Evolutionary conservation across 148 eudicot genomes (phyloP), one percentile per base, ranked within the genome.

Genomic region (Vaccinium corymbosum): DNA sequence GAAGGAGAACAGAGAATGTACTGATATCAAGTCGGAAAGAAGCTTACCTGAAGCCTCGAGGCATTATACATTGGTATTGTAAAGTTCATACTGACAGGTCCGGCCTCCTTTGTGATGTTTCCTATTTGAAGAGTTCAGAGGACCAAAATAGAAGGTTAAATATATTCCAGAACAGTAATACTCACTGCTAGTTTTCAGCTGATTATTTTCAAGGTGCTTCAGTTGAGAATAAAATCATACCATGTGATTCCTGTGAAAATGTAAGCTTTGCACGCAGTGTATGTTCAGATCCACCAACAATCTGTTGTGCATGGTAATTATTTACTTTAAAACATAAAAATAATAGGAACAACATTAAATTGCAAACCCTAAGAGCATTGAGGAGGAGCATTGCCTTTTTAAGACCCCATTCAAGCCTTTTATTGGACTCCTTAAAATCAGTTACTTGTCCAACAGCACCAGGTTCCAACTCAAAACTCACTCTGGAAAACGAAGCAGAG

Each of bases 31-130:
- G 70, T 66, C 11, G 51, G 68, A 35, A 72, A 52, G 32, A 81
- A 73, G 15, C 80, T 84, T 89, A 94, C 99, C 97, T 96, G 98
- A 84, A 97, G 95, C 88, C 94, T 92, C 78, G 98, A 97, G 83
- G 94, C 91, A 85, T 97, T 97, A 89, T 91, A 92, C 99, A 94
- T 97, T 14, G 99, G 98, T 84, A 97, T 97, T 56, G 97, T 97
- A 86, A 97, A 97, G 78, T 93, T 94, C 98, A 97, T 93, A 88
- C 94, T 92, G 82, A 97, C 99, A 80, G 99, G 98, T 80, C 98
- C 98, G 84, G 98, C 99, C 89, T 97, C 99, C 87, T 97, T 97
- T 1, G 97, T 93, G 61, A 94, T 90, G 86, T 97, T 97, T 79
- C 97, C 99, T 93, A 88, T 68, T 76, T 83, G 27, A 79, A 46